Evolutionary conservation across 768 basidiomycete genomes (phyloP), one percentile per base, ranked within the genome.

Genomic region (Saitozyma podzolica): DNA sequence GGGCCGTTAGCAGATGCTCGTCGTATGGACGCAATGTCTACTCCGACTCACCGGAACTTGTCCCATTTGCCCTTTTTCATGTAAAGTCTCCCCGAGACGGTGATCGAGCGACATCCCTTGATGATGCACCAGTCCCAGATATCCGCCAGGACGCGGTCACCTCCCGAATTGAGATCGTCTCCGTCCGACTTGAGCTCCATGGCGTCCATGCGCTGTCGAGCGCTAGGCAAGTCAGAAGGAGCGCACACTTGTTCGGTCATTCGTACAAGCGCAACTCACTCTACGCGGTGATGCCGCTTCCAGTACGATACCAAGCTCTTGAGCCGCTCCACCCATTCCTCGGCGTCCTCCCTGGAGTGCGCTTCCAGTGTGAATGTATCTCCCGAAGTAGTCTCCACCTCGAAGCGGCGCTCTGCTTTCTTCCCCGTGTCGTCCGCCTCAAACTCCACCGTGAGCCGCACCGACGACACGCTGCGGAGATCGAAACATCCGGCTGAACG

Each of bases 61-160:
- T 20, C 89, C 89, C 63, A 84, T 83, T 53, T 87, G 75, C 8
- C 90, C 90, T 65, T 85, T 84, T 69, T 85, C 74, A 87, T 84
- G 68, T 85, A 93, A 47, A 91, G 75, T 54, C 87, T 87, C 0
- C 92, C 91, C 8, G 85, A 83, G 72, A 87, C 87, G 47, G 87
- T 76, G 52, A 94, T 86, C 6, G 90, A 83, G 62, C 86, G 85
- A 72, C 95, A 97, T 0, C 86, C 87, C 43, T 89, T 85, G 64
- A 94, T 76, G 2, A 88, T 83, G 73, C 95, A 97, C 92, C 91
- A 92, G 69, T 90, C 89, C 83, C 90, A 93, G 50, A 92, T 77
- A 0, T 84, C 82, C 53, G 84, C 81, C 52, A 93, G 80, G 11
- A 85, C 84, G 4, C 56, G 50, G 40, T 72, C 70, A 6, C 68